These are phyloP conservation scores for Hypoxylon lenormandii DNA, from an alignment of 495 filamentous ascomycete genomes.

Conservation along the genomic window DNA sequence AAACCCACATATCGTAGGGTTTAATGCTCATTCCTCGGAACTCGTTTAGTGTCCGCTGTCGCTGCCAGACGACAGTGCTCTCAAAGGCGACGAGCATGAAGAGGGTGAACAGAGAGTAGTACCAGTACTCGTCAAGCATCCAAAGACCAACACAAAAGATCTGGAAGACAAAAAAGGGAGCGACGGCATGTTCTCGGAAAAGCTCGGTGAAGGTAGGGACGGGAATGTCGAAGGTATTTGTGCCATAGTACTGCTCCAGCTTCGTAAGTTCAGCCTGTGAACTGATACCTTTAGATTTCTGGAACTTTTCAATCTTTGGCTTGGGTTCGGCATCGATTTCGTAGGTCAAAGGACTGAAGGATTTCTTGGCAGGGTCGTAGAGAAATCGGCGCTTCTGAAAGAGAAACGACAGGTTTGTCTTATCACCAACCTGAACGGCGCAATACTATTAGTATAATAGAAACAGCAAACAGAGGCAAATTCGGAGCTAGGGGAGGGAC, in stretches of 20 bases:
- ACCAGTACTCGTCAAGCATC: slow-evolving; percentile 99
- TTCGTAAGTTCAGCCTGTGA: slow-evolving; percentile 77
- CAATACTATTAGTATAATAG: slow-evolving; percentile 29
- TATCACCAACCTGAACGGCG: slow-evolving; percentile 68
- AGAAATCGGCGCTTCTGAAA: slow-evolving; percentile 99
- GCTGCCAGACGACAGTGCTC: slow-evolving; percentile 98
- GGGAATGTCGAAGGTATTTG: slow-evolving; percentile 97
- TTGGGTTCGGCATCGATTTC: slow-evolving; percentile 85
- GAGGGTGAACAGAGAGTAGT: slow-evolving; percentile 97
- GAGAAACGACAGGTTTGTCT: slow-evolving; percentile 84
- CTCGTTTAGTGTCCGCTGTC: slow-evolving; percentile 94
- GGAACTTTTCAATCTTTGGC: slow-evolving; percentile 79
- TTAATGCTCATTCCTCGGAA: slow-evolving; percentile 99
- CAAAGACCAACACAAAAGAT: slow-evolving; percentile 98
- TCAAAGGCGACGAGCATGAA: slow-evolving; percentile 98
- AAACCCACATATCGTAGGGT: slow-evolving; percentile 93
- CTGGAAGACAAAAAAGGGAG: slow-evolving; percentile 99
- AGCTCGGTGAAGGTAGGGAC: slow-evolving; percentile 95
- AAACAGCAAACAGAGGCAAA: background rate
- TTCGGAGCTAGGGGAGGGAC: background rate
- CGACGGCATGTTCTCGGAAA: slow-evolving; percentile 97
- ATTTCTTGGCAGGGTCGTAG: slow-evolving; percentile 73
- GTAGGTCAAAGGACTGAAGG: slow-evolving; percentile 85
- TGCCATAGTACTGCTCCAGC: slow-evolving; percentile 90
- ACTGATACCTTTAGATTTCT: slow-evolving; percentile 77